Evolutionary conservation across 805 yeast genomes (phyloP).

Genomic region (Pichia sporocuriosa): DNA sequence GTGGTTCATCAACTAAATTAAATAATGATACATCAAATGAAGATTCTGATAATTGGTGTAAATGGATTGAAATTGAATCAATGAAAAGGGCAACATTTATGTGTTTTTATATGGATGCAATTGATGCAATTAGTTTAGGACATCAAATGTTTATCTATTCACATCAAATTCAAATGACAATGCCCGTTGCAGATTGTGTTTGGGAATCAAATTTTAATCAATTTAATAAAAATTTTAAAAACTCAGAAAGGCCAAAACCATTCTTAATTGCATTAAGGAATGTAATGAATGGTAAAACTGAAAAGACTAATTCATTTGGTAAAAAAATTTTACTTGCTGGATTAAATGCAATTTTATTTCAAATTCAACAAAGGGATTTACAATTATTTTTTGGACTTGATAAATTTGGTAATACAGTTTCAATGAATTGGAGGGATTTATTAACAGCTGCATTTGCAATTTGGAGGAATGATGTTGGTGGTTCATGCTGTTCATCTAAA

Average conservation of each 20-base stretch:
- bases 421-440: constrained; percentile 61
- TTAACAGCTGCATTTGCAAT: constrained; percentile 64
- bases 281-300: constrained; percentile 46
- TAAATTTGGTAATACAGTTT: constrained; percentile 25
- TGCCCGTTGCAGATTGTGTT: constrained; percentile 57
- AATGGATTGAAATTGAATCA: constrained; percentile 77
- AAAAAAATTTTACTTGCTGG: constrained; percentile 64
- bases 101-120: constrained; percentile 76
- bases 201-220: constrained; percentile 37
- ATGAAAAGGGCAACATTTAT: constrained; percentile 71
- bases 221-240: constrained; percentile 21
- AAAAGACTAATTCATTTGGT: constrained; percentile 50
- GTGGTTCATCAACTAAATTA: constrained; percentile 52
- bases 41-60: constrained; percentile 35
- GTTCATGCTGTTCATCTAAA: constrained; percentile 30
- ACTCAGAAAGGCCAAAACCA: constrained; percentile 30
- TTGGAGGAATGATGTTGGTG: constrained; percentile 49
- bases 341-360: constrained; percentile 56
- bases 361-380: constrained; percentile 65
- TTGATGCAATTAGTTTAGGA: constrained; percentile 73
- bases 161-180: constrained; percentile 53
- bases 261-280: constrained; percentile 54
- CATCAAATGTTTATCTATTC: constrained; percentile 54
- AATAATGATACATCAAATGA: constrained; percentile 15
- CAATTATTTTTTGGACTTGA: constrained; percentile 48